Percentiles rank a stretch among this genome's conserved stretches.
phyloP scores from a whole-genome alignment of 176 grass and related monocot species.

The Secale cereale region DNA sequence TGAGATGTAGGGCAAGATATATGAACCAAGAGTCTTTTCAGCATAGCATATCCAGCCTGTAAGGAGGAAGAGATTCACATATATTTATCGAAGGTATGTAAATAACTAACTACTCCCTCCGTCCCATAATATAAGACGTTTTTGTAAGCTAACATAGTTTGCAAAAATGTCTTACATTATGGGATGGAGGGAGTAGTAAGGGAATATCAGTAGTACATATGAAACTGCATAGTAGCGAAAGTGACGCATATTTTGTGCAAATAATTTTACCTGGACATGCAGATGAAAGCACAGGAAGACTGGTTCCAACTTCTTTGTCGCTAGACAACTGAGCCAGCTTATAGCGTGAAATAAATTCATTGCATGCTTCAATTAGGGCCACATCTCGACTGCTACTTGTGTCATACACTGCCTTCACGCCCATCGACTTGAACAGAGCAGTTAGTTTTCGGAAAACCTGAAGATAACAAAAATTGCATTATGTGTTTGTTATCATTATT shows the following conservation, averaged over 20 bases:
- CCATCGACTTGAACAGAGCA: constrained; percentile 77
- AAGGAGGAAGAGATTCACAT: constrained; percentile 4
- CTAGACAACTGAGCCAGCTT: constrained; percentile 40
- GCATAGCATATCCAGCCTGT: constrained; percentile 99
- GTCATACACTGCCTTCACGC: constrained; percentile 81
- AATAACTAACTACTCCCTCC: background rate
- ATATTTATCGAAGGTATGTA: background rate
- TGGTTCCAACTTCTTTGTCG: constrained; percentile 49
- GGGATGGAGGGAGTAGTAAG: too few relatives aligned
- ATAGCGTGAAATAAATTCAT: constrained; percentile 89
- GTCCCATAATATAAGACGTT: too few relatives aligned
- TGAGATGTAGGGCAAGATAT: constrained; percentile 91
- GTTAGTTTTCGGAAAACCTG: constrained; percentile 88
- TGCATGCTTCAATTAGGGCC: constrained; percentile 82
- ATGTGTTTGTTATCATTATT: background rate
- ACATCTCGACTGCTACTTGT: constrained; percentile 86
- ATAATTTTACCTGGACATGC: constrained; percentile 73
- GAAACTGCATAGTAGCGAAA: background rate
- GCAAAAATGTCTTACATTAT: too few relatives aligned
- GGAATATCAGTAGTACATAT: background rate
- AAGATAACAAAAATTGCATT: constrained; percentile 13
- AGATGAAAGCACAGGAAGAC: constrained; percentile 83
- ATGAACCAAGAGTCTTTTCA: constrained; percentile 98
- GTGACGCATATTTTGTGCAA: background rate
- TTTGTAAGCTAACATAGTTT: too few relatives aligned